Conservation (phyloP, 1,284 basidiomycete species). For the Tranzscheliella williamsii region DNA sequence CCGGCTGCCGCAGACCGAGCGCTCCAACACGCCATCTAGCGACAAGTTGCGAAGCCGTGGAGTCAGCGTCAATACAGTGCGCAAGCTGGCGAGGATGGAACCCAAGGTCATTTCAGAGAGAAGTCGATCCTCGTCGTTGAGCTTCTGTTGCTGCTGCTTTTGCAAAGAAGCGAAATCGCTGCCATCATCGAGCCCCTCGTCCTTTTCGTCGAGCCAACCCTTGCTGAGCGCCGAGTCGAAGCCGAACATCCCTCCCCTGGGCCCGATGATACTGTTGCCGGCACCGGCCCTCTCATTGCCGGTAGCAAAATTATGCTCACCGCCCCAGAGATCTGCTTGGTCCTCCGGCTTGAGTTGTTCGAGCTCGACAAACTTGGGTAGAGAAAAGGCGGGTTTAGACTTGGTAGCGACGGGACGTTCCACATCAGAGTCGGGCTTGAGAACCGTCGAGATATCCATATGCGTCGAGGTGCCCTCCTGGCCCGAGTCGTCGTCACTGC, state of each 20-base stretch:
- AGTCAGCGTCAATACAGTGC: slow-evolving; percentile 33
- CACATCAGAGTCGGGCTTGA: background rate
- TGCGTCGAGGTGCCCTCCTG: slow-evolving; percentile 19
- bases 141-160: slow-evolving; percentile 16
- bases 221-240: slow-evolving; percentile 32
- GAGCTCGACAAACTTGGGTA: slow-evolving; percentile 28
- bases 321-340: slow-evolving; percentile 36
- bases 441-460: slow-evolving; percentile 28
- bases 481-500: slow-evolving; percentile 28
- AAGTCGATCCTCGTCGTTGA: slow-evolving; percentile 34
- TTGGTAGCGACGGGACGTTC: slow-evolving; percentile 2
- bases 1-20: slow-evolving; percentile 35
- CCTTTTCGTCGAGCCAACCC: slow-evolving; percentile 23
- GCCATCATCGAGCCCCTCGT: slow-evolving; percentile 19
- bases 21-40: slow-evolving; percentile 41
- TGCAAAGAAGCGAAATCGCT: slow-evolving; percentile 25
- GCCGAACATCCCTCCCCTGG: slow-evolving; percentile 37
- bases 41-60: slow-evolving; percentile 37
- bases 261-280: slow-evolving; percentile 32
- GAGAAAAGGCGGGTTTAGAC: background rate
- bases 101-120: slow-evolving; percentile 41
- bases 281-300: slow-evolving; percentile 40
- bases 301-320: slow-evolving; percentile 32
- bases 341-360: slow-evolving; percentile 40
- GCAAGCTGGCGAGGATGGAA: slow-evolving; percentile 28